phyloP scores from a whole-genome alignment of 306 rosid species.

The Dicorynia guianensis region DNA sequence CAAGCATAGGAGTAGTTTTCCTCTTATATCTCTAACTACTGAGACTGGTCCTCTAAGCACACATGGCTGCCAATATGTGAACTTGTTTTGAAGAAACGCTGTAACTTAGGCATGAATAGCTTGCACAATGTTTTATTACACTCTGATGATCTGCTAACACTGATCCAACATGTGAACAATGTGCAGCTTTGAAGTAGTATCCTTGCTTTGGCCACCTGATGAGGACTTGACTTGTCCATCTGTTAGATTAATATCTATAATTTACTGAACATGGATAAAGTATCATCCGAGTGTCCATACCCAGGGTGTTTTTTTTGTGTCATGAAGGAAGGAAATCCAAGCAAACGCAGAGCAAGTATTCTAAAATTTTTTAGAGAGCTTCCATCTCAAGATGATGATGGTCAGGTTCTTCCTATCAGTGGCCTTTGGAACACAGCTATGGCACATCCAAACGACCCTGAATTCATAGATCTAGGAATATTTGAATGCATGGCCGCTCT shows the following conservation, averaged over 20 bases:
- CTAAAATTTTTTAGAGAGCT: constrained; percentile 92
- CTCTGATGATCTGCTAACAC: constrained; percentile 27
- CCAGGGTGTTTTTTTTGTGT: constrained; percentile 99
- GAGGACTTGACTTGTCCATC: constrained; percentile 44
- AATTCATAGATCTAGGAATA: constrained; percentile 89
- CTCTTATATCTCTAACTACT: neutral
- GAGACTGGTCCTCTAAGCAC: neutral
- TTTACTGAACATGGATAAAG: constrained; percentile 75
- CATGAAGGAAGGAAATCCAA: constrained; percentile 99
- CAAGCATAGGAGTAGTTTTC: too few species aligned
- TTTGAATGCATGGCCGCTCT: constrained; percentile 97
- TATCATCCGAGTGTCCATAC: constrained; percentile 89
- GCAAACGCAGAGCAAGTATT: constrained; percentile 88
- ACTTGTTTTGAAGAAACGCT: neutral
- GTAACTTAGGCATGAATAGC: neutral
- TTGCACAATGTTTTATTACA: constrained; percentile 16
- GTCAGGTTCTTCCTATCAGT: constrained; percentile 98
- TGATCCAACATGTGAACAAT: constrained; percentile 27
- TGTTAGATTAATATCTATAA: constrained; percentile 41
- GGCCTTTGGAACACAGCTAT: constrained; percentile 99
- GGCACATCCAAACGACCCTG: constrained; percentile 99
- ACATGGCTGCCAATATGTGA: neutral
- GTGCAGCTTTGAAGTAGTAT: constrained; percentile 52
- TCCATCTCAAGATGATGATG: constrained; percentile 95
- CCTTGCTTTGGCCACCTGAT: constrained; percentile 46